Conservation (phyloP, 140 eudicot genomes). For the Cichorium intybus region DNA sequence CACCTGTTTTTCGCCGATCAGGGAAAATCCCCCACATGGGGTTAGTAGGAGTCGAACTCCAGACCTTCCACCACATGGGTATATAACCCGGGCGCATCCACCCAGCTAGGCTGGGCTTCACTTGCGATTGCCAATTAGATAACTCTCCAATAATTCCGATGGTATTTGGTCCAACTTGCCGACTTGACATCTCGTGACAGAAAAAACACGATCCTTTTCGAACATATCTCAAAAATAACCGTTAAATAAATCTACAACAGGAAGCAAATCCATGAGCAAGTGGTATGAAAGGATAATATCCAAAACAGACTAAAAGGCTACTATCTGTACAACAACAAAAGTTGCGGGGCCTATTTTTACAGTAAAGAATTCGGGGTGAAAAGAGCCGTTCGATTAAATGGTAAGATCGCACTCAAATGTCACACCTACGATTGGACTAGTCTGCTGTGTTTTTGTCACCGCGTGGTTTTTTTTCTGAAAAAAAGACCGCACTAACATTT, state of each 20-base stretch:
- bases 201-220: no score
- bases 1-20: no score
- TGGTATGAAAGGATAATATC: not conserved
- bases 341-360: slow-evolving; percentile 10
- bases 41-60: no score
- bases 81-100: no score
- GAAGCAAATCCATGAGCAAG: slow-evolving; percentile 3
- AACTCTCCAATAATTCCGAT: no score
- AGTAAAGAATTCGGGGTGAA: not conserved
- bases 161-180: no score
- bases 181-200: no score
- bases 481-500: slow-evolving; percentile 18
- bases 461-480: slow-evolving; percentile 16
- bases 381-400: slow-evolving; percentile 7
- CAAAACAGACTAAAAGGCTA: not conserved
- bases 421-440: slow-evolving; percentile 27
- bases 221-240: not conserved
- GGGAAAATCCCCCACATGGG: no score
- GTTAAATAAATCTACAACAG: not conserved
- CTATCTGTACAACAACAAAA: not conserved
- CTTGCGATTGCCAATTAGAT: no score
- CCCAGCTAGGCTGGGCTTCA: no score
- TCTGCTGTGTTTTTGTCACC: slow-evolving; percentile 15
- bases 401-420: slow-evolving; percentile 21
- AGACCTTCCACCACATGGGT: no score